phyloP scores from a whole-genome alignment of 2,329 filamentous ascomycete species.

The Pseudogymnoascus sp. region DNA sequence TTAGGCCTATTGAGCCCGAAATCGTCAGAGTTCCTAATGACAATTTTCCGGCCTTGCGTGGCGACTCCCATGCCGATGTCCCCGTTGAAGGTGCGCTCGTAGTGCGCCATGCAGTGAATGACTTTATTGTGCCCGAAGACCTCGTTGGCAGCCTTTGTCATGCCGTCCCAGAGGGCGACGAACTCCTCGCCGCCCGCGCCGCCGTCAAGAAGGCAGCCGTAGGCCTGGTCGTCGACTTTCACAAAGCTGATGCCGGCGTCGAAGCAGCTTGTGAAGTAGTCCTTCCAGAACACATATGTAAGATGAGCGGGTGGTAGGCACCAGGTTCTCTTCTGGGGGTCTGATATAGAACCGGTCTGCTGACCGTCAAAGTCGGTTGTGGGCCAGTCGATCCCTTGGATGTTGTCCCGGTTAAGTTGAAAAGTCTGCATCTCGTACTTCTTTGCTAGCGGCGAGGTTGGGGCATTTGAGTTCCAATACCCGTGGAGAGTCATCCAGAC shows the following conservation, averaged over 20 bases:
- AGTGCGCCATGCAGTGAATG: constrained; percentile 13
- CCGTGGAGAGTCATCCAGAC: constrained; percentile 13
- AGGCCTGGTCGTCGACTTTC: constrained; percentile 12
- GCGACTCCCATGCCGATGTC: constrained; percentile 11
- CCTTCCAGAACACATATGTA: constrained; percentile 11
- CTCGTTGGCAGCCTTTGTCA: constrained; percentile 10
- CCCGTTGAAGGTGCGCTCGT: constrained; percentile 11
- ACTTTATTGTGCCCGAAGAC: constrained; percentile 11
- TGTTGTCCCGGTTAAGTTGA: not conserved
- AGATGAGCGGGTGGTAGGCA: constrained; percentile 9
- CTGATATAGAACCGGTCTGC: not conserved
- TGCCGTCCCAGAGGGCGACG: constrained; percentile 11
- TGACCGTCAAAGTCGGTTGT: not conserved
- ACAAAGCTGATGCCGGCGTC: constrained; percentile 11
- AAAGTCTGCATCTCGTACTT: constrained; percentile 11
- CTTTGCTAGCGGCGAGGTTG: constrained; percentile 8
- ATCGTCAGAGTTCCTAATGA: constrained; percentile 12
- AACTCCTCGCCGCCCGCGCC: constrained; percentile 5
- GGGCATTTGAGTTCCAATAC: constrained; percentile 10
- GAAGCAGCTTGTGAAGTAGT: constrained; percentile 10
- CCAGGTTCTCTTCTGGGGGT: constrained; percentile 1
- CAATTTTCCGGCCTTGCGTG: constrained; percentile 9
- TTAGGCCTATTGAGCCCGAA: constrained; percentile 8
- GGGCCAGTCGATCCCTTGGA: not conserved
- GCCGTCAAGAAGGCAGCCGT: constrained; percentile 10